Conservation (phyloP, 345 rosid species). For the Reutealis trisperma region DNA sequence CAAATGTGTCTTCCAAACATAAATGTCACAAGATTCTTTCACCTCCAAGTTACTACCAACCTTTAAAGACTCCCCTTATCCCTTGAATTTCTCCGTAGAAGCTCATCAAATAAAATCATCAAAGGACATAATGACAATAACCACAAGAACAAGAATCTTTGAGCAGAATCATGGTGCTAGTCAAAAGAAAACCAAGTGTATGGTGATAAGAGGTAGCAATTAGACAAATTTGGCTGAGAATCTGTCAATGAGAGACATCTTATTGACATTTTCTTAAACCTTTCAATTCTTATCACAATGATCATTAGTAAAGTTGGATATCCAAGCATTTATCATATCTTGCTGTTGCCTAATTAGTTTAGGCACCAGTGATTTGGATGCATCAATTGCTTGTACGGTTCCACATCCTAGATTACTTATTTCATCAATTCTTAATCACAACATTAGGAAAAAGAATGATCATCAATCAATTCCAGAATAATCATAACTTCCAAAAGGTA, state of each 20-base stretch:
- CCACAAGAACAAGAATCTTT: not conserved
- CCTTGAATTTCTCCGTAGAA: no score
- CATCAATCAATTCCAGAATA: no score
- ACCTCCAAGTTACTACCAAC: not conserved
- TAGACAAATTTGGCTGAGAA: not conserved
- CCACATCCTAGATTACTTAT: not conserved
- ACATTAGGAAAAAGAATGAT: no score
- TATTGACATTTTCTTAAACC: not conserved
- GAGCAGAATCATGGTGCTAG: not conserved
- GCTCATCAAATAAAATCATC: no score
- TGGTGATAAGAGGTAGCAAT: not conserved
- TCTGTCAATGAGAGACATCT: not conserved
- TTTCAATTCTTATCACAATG: no score
- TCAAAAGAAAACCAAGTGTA: no score
- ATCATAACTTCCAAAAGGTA: no score
- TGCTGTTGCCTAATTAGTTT: not conserved
- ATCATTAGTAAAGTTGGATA: not conserved
- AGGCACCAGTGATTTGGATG: not conserved
- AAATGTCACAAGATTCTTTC: not conserved
- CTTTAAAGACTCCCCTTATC: no score
- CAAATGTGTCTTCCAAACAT: not conserved
- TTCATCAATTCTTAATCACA: not conserved
- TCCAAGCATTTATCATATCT: not conserved
- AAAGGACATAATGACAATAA: not conserved
- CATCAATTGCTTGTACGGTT: not conserved